These are phyloP conservation scores for Sporothrix mexicana DNA, from an alignment of 2,329 filamentous ascomycete species.

Conservation along the genomic window DNA sequence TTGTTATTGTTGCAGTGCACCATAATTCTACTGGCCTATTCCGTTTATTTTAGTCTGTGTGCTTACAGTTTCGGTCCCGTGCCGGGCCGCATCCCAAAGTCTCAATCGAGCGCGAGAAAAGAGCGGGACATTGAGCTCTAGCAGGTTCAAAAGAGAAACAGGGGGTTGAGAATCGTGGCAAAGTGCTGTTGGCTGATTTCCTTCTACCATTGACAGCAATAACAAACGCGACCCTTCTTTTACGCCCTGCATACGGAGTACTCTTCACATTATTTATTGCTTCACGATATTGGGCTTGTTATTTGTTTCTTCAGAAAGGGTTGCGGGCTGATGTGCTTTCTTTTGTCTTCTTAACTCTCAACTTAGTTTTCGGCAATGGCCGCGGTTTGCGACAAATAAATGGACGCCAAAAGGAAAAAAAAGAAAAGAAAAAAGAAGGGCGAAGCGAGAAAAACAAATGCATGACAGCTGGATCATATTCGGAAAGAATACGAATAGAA, in stretches of 20 bases:
- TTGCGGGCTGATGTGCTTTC: neutral
- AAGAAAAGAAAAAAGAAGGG: neutral
- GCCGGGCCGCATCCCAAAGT: conserved; percentile 26
- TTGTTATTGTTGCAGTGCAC: neutral
- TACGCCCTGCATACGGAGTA: no score
- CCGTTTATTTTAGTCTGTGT: conserved; percentile 7
- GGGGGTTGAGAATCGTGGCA: neutral
- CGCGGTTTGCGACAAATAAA: conserved; percentile 1
- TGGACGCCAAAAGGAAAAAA: neutral
- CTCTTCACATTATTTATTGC: neutral
- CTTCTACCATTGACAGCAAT: no score
- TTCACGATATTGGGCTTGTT: neutral
- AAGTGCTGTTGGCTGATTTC: neutral
- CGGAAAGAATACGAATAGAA: neutral
- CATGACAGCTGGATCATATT: neutral
- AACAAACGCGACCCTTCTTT: no score
- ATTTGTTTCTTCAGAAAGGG: neutral
- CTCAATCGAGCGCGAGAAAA: neutral
- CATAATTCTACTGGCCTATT: no score
- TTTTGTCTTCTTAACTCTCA: neutral
- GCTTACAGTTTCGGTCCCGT: conserved; percentile 24
- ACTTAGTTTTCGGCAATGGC: neutral
- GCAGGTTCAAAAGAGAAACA: neutral
- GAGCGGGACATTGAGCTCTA: neutral
- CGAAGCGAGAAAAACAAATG: neutral